A percentile compares a stretch with the other conserved stretches of the same genome.
These are phyloP conservation scores for Helianthus tuberosus DNA, from an alignment of 129 eudicot genomes.

Conservation along the genomic window DNA sequence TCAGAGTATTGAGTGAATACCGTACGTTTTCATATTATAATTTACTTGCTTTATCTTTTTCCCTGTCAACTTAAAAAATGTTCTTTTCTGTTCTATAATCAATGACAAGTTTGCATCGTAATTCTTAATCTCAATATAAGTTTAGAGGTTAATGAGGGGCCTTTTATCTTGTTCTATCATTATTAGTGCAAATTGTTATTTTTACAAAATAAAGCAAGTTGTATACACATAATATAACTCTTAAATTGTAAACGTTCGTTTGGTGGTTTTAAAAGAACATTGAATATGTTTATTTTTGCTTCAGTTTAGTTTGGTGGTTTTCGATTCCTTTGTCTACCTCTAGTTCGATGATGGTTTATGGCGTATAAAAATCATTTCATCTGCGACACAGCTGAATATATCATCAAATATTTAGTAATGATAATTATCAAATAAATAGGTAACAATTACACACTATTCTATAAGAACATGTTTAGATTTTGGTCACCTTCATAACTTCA, in stretches of 20 bases:
- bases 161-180: not conserved
- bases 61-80: not conserved
- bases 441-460: not conserved
- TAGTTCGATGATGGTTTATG: not conserved
- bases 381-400: not conserved
- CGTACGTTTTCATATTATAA: conserved; percentile 50
- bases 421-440: not conserved
- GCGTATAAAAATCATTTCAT: not conserved
- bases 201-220: not conserved
- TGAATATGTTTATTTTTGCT: not conserved
- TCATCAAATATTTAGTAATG: not conserved
- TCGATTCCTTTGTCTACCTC: not conserved
- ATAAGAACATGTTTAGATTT: not conserved
- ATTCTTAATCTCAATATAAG: not conserved
- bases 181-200: not conserved
- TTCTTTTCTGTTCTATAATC: not conserved
- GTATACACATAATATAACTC: not conserved
- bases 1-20: conserved; percentile 83
- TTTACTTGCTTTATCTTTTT: not conserved
- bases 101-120: not conserved
- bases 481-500: not conserved
- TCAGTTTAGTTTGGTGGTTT: conserved; percentile 1
- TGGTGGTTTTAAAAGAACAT: no score
- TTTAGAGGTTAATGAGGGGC: not conserved
- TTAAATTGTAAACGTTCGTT: no score